phyloP scores from a whole-genome alignment of 2,329 filamentous ascomycete genomes.

The Coniochaeta hoffmannii region DNA sequence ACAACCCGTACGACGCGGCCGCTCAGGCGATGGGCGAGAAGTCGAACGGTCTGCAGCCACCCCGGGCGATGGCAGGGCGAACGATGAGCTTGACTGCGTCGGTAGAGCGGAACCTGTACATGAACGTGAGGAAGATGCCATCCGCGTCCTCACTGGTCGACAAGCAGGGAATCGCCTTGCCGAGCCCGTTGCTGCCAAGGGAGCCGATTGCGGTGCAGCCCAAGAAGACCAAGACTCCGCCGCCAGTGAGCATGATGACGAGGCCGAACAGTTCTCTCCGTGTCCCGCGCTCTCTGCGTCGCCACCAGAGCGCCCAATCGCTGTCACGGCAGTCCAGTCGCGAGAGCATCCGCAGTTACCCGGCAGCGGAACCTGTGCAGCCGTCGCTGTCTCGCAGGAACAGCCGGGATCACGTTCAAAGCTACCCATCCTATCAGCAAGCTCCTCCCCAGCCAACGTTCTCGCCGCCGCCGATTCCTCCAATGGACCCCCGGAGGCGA shows the following conservation, averaged over 20 bases:
- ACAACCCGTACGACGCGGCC: conserved; percentile 20
- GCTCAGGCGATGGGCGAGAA: conserved; percentile 12
- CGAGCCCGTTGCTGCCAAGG: conserved; percentile 20
- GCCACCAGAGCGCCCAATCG: conserved; percentile 25
- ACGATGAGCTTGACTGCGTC: conserved; percentile 23
- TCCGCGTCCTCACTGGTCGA: conserved; percentile 5
- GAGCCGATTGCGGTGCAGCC: conserved; percentile 12
- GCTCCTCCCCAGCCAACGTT: conserved; percentile 6
- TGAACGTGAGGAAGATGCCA: conserved; percentile 10
- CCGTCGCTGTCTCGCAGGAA: conserved; percentile 15
- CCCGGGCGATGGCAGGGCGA: conserved; percentile 10
- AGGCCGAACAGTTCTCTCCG: conserved; percentile 25
- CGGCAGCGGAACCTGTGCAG: conserved; percentile 6
- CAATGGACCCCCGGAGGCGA: conserved; percentile 17
- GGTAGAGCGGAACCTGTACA: conserved; percentile 16
- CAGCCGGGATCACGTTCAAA: conserved; percentile 22
- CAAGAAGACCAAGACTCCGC: conserved; percentile 25
- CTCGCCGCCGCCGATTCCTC: conserved; percentile 13
- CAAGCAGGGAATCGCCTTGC: conserved; percentile 13
- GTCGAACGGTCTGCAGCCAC: neutral
- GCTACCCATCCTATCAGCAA: conserved; percentile 13
- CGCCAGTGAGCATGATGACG: conserved; percentile 36
- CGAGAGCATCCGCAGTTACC: conserved; percentile 18
- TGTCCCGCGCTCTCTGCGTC: conserved; percentile 26
- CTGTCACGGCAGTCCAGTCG: conserved; percentile 21